Percentiles rank a stretch among this genome's conserved stretches.
Conservation (phyloP, 2,329 filamentous ascomycete genomes). For the Microthyrium microscopicum region DNA sequence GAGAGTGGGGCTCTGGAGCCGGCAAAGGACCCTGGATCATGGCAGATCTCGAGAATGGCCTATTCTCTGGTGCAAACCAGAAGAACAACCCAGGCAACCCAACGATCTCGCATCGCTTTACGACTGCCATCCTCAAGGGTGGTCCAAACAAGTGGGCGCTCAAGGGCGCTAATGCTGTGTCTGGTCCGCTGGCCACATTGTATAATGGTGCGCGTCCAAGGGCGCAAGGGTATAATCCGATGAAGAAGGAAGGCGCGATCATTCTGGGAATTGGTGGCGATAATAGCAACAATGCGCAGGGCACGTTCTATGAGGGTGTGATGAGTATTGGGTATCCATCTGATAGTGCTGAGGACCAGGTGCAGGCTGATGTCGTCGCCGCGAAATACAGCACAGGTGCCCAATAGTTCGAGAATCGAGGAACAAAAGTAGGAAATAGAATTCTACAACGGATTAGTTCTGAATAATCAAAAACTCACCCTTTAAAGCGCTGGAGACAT, state of each 20-base stretch:
- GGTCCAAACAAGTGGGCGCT: slow-evolving; percentile 9
- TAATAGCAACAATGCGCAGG: slow-evolving; percentile 41
- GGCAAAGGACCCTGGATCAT: slow-evolving; percentile 50
- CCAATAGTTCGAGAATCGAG: too few relatives aligned
- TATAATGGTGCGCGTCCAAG: slow-evolving; percentile 40
- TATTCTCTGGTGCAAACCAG: slow-evolving; percentile 39
- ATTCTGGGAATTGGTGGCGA: slow-evolving; percentile 57
- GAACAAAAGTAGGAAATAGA: too few relatives aligned
- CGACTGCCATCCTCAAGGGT: too few relatives aligned
- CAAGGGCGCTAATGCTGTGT: slow-evolving; percentile 40
- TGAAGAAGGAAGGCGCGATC: slow-evolving; percentile 49
- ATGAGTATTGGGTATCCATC: slow-evolving; percentile 47
- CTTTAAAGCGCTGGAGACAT: too few relatives aligned
- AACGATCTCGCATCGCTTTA: too few relatives aligned
- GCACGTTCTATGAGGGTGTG: slow-evolving; percentile 49
- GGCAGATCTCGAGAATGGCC: slow-evolving; percentile 51
- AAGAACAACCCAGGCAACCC: slow-evolving; percentile 35
- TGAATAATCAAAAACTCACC: too few relatives aligned
- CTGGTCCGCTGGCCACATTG: slow-evolving; percentile 39
- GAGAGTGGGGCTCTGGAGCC: slow-evolving; percentile 37
- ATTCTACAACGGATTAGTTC: too few relatives aligned
- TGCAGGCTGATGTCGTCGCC: slow-evolving; percentile 44
- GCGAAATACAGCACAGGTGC: slow-evolving; percentile 32
- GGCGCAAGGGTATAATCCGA: slow-evolving; percentile 38
- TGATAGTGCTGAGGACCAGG: slow-evolving; percentile 39